A percentile compares a stretch with the other conserved stretches of the same genome.
These are phyloP conservation scores for Yarrowia keelungensis DNA, from an alignment of 805 yeast genomes.

Conservation along the genomic window DNA sequence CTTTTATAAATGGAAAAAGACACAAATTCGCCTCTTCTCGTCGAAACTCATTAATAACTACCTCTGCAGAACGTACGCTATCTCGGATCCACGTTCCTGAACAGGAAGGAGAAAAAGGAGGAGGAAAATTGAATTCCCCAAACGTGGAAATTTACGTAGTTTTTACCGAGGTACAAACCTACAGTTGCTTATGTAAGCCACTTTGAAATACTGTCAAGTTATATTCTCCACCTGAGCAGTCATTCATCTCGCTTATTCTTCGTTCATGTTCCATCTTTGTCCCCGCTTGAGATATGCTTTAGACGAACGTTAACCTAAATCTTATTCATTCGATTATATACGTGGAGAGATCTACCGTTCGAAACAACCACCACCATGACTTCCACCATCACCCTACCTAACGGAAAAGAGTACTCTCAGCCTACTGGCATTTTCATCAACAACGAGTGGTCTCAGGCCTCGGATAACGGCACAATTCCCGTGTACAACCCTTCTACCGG, in stretches of 20 bases:
- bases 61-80: background rate
- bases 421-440: constrained; percentile 91
- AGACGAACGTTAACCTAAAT: background rate
- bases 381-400: constrained; percentile 63
- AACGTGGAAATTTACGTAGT: too few species aligned
- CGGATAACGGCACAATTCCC: constrained; percentile 56
- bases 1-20: background rate
- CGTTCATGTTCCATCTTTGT: background rate
- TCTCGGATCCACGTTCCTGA: constrained; percentile 37
- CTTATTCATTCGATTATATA: background rate
- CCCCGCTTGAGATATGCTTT: background rate
- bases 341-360: background rate
- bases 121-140: too few species aligned
- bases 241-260: constrained; percentile 2
- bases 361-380: constrained; percentile 42
- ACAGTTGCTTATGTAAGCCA: too few species aligned
- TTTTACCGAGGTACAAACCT: too few species aligned
- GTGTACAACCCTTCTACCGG: constrained; percentile 55
- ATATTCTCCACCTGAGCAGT: too few species aligned
- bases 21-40: background rate
- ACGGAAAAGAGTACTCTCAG: constrained; percentile 70
- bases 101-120: background rate
- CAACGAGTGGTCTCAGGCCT: constrained; percentile 73
- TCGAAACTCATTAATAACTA: background rate
- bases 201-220: too few species aligned